These are phyloP conservation scores for Pseudogymnoascus sp. DNA, from an alignment of 2,329 filamentous ascomycete genomes.

Conservation along the genomic window DNA sequence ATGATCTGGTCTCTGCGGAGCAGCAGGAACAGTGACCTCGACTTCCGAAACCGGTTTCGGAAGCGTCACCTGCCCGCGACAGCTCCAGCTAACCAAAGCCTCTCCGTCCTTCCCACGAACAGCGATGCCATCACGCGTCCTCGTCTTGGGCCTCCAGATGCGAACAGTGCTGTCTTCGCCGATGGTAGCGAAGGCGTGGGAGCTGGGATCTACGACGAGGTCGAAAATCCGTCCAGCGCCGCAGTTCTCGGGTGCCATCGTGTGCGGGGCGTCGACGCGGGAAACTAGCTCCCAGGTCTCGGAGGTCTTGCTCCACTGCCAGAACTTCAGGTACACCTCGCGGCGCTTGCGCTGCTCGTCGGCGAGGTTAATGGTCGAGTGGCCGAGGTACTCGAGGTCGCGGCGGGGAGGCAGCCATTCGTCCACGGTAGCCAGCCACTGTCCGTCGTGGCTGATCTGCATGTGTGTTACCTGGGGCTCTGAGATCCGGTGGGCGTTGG, in stretches of 20 bases:
- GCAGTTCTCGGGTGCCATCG: constrained; percentile 41
- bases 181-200: constrained; percentile 70
- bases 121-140: constrained; percentile 59
- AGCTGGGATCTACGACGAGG: constrained; percentile 60
- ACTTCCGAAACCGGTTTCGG: constrained; percentile 27
- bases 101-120: constrained; percentile 49
- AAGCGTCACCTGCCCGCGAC: constrained; percentile 48
- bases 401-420: constrained; percentile 71
- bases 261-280: constrained; percentile 76
- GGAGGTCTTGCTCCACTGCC: constrained; percentile 55
- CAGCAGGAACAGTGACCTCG: constrained; percentile 32
- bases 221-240: constrained; percentile 55
- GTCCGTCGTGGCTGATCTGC: constrained; percentile 68
- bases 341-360: constrained; percentile 44
- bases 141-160: constrained; percentile 69
- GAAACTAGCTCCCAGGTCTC: constrained; percentile 67
- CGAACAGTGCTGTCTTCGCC: constrained; percentile 72
- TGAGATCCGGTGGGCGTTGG: constrained; percentile 59
- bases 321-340: constrained; percentile 86
- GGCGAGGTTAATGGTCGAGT: constrained; percentile 35
- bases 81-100: constrained; percentile 67
- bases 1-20: constrained; percentile 28
- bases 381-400: constrained; percentile 54
- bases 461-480: constrained; percentile 73
- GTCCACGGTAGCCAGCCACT: constrained; percentile 87